A percentile compares a stretch with the other conserved stretches of the same genome.
These are phyloP conservation scores for Onygenales sp. DNA, from an alignment of 2,329 filamentous ascomycete species.

Conservation along the genomic window DNA sequence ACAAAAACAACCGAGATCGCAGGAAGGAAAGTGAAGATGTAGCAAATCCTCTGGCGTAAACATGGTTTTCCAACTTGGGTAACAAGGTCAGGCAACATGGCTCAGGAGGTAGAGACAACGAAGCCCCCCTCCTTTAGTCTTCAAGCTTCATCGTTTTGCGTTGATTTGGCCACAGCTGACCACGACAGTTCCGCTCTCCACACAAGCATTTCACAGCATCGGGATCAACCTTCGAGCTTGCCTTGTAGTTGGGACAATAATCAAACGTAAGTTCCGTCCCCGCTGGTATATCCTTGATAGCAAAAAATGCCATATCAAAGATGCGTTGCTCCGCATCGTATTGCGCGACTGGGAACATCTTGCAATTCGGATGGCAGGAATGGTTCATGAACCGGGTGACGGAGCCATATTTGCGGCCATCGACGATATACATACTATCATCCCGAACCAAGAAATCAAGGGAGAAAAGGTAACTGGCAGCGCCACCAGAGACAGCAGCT, in stretches of 20 bases:
- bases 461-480: constrained; percentile 33
- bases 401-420: constrained; percentile 33
- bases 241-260: constrained; percentile 29
- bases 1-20: no score
- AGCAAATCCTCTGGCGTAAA: no score
- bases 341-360: constrained; percentile 33
- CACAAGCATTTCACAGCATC: constrained; percentile 35
- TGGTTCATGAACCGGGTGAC: constrained; percentile 40
- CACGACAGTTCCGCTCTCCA: constrained; percentile 33
- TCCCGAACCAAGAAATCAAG: constrained; percentile 28
- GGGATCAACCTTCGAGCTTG: constrained; percentile 21
- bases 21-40: no score
- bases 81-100: no score
- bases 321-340: constrained; percentile 31
- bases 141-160: constrained; percentile 21
- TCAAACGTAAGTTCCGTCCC: constrained; percentile 39
- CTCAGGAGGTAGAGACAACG: no score
- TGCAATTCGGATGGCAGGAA: constrained; percentile 39
- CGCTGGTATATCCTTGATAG: constrained; percentile 30
- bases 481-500: constrained; percentile 16
- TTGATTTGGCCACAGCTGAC: constrained; percentile 34
- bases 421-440: constrained; percentile 29
- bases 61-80: no score
- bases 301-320: constrained; percentile 41
- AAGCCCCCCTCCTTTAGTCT: neutral